These are phyloP conservation scores for Fusarium foetens DNA, from an alignment of 2,329 filamentous ascomycete genomes.

Conservation along the genomic window DNA sequence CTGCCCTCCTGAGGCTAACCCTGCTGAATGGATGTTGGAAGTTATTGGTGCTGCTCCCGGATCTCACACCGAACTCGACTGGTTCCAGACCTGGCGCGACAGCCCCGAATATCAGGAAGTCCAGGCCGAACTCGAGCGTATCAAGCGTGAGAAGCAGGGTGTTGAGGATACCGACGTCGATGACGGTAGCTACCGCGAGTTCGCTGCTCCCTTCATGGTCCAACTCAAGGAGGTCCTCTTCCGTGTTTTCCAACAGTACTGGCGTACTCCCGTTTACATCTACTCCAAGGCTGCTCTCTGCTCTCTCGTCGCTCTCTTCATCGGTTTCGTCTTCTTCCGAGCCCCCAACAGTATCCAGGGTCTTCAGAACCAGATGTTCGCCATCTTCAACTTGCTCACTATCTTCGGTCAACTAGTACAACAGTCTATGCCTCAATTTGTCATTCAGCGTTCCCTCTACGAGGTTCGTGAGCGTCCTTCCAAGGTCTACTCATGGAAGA, in stretches of 20 bases:
- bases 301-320: constrained; percentile 74
- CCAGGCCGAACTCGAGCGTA: constrained; percentile 65
- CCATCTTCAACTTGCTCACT: constrained; percentile 84
- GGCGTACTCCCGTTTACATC: constrained; percentile 89
- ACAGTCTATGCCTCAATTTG: constrained; percentile 87
- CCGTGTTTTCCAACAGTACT: constrained; percentile 91
- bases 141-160: constrained; percentile 61
- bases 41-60: constrained; percentile 72
- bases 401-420: constrained; percentile 84
- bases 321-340: constrained; percentile 83
- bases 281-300: constrained; percentile 82
- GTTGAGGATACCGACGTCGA: constrained; percentile 48
- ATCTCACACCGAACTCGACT: constrained; percentile 70
- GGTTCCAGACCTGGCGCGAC: constrained; percentile 70
- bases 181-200: constrained; percentile 72
- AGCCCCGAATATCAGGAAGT: constrained; percentile 67
- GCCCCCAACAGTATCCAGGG: constrained; percentile 79
- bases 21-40: constrained; percentile 82
- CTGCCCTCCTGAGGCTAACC: constrained; percentile 77
- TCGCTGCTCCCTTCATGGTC: constrained; percentile 76
- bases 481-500: constrained; percentile 86
- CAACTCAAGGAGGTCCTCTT: constrained; percentile 75
- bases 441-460: constrained; percentile 82
- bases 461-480: constrained; percentile 86
- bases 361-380: constrained; percentile 87